Percentiles rank a stretch among this genome's conserved stretches.
phyloP scores from a whole-genome alignment of 192 early-diverging fungal genomes.

The Coemansia aciculifera region DNA sequence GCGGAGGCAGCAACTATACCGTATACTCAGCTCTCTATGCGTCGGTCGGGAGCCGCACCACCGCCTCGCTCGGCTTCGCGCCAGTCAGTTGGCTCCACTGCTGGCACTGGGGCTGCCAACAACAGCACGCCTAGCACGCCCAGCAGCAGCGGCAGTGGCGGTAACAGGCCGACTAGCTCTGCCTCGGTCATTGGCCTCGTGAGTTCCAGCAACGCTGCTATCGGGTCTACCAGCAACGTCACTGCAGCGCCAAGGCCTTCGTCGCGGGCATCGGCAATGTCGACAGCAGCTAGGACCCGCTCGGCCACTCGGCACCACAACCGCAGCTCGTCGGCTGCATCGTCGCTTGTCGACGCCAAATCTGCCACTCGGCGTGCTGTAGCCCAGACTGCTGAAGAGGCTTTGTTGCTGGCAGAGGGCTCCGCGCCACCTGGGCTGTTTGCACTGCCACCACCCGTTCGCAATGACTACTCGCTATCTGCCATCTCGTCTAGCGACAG shows the following conservation, averaged over 20 bases:
- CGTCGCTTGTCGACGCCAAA: slow-evolving; percentile 26
- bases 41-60: slow-evolving; percentile 22
- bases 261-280: slow-evolving; percentile 41
- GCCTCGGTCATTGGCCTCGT: slow-evolving; percentile 27
- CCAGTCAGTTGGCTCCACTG: slow-evolving; percentile 26
- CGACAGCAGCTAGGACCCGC: slow-evolving; percentile 22
- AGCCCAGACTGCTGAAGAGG: slow-evolving; percentile 29
- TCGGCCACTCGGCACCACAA: slow-evolving; percentile 18
- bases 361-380: slow-evolving; percentile 27
- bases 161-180: slow-evolving; percentile 31
- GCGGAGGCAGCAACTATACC: slow-evolving; percentile 47
- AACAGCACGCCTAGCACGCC: background rate
- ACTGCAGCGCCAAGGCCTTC: slow-evolving; percentile 35
- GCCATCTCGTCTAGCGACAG: slow-evolving; percentile 20
- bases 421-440: background rate
- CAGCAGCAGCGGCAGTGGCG: background rate
- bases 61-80: slow-evolving; percentile 38
- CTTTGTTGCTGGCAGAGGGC: slow-evolving; percentile 2
- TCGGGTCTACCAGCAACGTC: background rate
- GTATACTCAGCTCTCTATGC: slow-evolving; percentile 30
- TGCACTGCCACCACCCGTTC: slow-evolving; percentile 12
- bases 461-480: slow-evolving; percentile 14
- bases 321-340: slow-evolving; percentile 51
- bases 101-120: background rate
- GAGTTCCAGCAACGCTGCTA: slow-evolving; percentile 6